A percentile compares a stretch with the other conserved stretches of the same genome.
Evolutionary conservation across 2,329 filamentous ascomycete species (phyloP).

Genomic region (Colletotrichum chlorophyti): DNA sequence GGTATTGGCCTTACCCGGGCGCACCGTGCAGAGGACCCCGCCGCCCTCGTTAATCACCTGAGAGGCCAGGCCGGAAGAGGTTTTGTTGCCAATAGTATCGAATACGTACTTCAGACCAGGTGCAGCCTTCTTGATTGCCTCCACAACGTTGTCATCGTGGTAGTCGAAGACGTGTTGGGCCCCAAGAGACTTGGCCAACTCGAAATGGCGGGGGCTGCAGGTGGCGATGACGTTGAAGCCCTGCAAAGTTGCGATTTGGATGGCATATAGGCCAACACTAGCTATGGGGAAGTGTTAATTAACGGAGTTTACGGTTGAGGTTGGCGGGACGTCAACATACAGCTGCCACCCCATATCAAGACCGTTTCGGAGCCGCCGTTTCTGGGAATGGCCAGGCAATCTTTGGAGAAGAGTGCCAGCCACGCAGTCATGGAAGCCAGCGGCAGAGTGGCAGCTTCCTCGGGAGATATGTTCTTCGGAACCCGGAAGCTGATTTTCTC

Average conservation of each 20-base stretch:
- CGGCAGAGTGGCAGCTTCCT: slow-evolving; percentile 45
- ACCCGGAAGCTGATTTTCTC: slow-evolving; percentile 48
- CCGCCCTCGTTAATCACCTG: slow-evolving; percentile 35
- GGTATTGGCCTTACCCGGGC: slow-evolving; percentile 47
- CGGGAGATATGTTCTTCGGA: slow-evolving; percentile 36
- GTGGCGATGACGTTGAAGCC: slow-evolving; percentile 44
- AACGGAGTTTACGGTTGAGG: fast-evolving
- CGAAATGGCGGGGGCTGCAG: slow-evolving; percentile 40
- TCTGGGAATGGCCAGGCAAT: slow-evolving; percentile 41
- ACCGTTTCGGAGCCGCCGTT: slow-evolving; percentile 31
- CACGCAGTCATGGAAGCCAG: slow-evolving; percentile 46
- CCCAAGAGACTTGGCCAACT: slow-evolving; percentile 40
- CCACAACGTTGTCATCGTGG: slow-evolving; percentile 41
- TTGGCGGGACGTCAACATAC: slow-evolving; percentile 34
- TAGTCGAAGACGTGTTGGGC: slow-evolving; percentile 48
- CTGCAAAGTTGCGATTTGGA: slow-evolving; percentile 40
- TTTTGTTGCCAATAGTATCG: slow-evolving; percentile 48
- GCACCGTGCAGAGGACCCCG: slow-evolving; percentile 47
- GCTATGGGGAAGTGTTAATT: slow-evolving; percentile 31
- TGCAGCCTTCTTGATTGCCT: slow-evolving; percentile 40
- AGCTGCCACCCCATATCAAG: slow-evolving; percentile 52
- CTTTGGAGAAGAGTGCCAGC: slow-evolving; percentile 46
- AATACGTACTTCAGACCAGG: slow-evolving; percentile 45
- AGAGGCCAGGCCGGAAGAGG: slow-evolving; percentile 42
- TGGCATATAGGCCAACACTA: slow-evolving; percentile 45